Base-by-base conservation (phyloP, 176 grass and related monocot species). In the Carex parvula region DNA sequence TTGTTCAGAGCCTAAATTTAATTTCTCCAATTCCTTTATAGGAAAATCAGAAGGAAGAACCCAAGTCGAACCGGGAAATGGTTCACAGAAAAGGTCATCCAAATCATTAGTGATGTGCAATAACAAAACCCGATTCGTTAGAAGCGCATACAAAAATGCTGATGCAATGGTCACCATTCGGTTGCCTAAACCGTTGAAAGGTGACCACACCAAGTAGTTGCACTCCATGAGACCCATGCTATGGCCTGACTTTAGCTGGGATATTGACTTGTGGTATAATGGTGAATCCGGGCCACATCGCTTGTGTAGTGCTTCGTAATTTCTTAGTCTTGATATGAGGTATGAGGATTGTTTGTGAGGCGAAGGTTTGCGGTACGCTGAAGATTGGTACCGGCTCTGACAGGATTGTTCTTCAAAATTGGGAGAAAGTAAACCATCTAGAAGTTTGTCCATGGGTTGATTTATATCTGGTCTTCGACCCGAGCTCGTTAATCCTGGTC, bases 31-130 rank as follows among this genome's bases (percentile, higher is more conserved):
- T 32, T 89, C 80, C 63, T 84, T 88, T 35, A 89, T 73, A 69
- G 89, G 94, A 17, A 93, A 97, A 73, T 93, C 91, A 53, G 90
- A 87, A 73, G 94, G 94, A 59, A 88, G 66, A 62, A 91, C 42
- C 94, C 94, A 97, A 17, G 91, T 89, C 7, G 89, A 88, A 59
- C 24, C 87, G 41, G 91, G 94, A 85, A 97, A 97, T 50, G 94
- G 94, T 55, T 97, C 94, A 9, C 94, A 97, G 79, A 97, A 97
- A 79, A 92, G 89, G 44, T 87, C 84, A 30, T 53, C 87, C 59
- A 91, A 80, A 80, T 93, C 89, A 79, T 84, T 71, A 15, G 89
- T 89, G n/a, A 87, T 86, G 64, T 97, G 89, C 39, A 93, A 55
- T 20, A 97, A 91, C 59, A 97, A 83, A 78, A 97, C 79, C 76